Evolutionary conservation across 768 basidiomycete genomes (phyloP), one percentile per base, ranked within the genome.

Genomic region (Kwoniella europaea): DNA sequence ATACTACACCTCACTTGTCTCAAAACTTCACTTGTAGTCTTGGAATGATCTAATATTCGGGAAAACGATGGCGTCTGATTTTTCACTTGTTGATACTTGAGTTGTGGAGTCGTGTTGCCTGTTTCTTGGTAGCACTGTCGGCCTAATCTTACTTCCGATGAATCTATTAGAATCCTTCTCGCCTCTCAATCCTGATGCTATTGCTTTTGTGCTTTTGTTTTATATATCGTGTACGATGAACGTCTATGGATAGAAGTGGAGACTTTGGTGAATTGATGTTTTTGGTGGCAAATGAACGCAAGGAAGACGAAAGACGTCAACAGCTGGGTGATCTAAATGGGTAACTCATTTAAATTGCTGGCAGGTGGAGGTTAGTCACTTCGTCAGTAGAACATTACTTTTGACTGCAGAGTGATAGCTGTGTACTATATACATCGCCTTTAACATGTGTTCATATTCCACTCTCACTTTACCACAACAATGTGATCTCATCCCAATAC

Each of bases 321-420:
- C 55, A 65, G 16, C 0, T 10, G n/a, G 27, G 15, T 12, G 4
- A 16, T 41, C 3, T 56, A 65, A 65, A 27, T 56, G 65, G 24
- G 43, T 27, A 57, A 24, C 54, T 22, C 22, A 10, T 10, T 63
- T 27, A 10, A 52, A 24, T 2, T 63, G 4, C 4, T 1, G 0
- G n/a, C 13, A 53, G 55, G 65, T 65, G 65, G 65, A 65, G 65
- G 65, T 65, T 3, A 65, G 62, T 63, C 62, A 63, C 62, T 46
- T 52, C 35, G 35, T 6, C 27, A 35, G 1, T 0, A 35, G 6
- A 35, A 35, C 35, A 15, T 62, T 29, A 7, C 60, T 20, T 15
- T 4, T 18, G 12, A 50, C 18, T 15, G 13, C 16, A 13, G 46
- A 50, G 46, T 50, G 46, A 50, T 50, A 50, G 46, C 46, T 50